Evolutionary conservation across 352 stramenopile species (phyloP), one percentile per base, ranked within the genome.

Genomic region (Hyaloperonospora brassicae): DNA sequence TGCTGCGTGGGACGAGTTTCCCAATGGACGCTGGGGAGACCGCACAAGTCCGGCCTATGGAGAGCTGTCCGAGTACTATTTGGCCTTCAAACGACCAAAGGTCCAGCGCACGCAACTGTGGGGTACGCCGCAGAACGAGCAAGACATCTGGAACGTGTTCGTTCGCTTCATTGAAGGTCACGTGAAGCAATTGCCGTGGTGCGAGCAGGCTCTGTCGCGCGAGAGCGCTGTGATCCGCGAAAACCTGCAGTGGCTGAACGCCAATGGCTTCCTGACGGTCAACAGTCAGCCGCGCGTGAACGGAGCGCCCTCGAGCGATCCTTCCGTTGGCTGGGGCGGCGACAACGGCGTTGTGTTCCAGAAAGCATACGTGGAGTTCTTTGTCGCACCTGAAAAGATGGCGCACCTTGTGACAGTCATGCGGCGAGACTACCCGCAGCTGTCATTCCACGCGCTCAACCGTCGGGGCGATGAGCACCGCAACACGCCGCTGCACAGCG

Each of bases 331-430:
- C 34, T 99, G 96, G 96, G 95, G 96, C 57, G 91, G 93, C 13
- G 72, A 85, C 45, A 84, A 95, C 48, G 96, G 96, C 22, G 87
- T 95, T 49, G 94, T 98, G 25, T 99, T 98, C 76, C 96, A 99
- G 77, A 98, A 98, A 79, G 95, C 93, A 6, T 99, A 99, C 73
- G 88, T 98, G 50, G 96, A 99, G 75, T 98, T 96, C 70, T 99
- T 99, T 68, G 84, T 89, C 23, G 93, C 84, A 27, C 95, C 94
- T 21, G 65, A 67, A 12, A 76, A 91, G 56, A 74, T 93, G 14
- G 62, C 64, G 13, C 75, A 88, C 50, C 66, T 89, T 12, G 61
- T 89, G 8, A 75, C 60, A 41, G 65, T 75, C 47, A 73, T 78
- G 50, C 55, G 81, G 11, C 54, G 67, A 50, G 74, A 88, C 23